A percentile compares a stretch with the other conserved stretches of the same genome.
Evolutionary conservation across 495 filamentous ascomycete genomes (phyloP).

Genomic region (Letharia lupina): DNA sequence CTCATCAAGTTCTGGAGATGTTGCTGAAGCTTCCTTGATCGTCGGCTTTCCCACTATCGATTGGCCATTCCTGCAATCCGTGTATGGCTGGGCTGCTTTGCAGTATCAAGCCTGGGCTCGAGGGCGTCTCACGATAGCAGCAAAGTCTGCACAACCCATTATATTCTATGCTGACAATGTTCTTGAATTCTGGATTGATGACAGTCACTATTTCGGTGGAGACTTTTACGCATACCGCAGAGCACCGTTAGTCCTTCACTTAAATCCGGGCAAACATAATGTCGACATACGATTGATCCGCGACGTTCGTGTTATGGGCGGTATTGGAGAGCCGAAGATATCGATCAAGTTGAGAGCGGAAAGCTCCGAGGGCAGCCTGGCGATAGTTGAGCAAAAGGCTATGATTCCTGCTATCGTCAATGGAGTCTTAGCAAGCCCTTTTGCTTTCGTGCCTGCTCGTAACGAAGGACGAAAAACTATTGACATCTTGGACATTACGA

Average conservation of each 20-base stretch:
- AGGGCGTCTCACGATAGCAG: conserved; percentile 37
- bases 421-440: conserved; percentile 36
- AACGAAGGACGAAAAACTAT: conserved; percentile 36
- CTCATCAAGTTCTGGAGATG: conserved; percentile 17
- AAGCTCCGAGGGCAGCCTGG: conserved; percentile 27
- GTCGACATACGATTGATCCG: conserved; percentile 47
- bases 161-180: conserved; percentile 37
- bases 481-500: conserved; percentile 30
- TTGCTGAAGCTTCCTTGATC: conserved; percentile 31
- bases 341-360: conserved; percentile 31
- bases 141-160: conserved; percentile 26
- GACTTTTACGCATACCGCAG: conserved; percentile 46
- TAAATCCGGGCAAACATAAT: conserved; percentile 42
- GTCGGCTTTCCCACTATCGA: conserved; percentile 42
- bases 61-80: conserved; percentile 42
- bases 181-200: conserved; percentile 47
- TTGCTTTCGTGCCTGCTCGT: conserved; percentile 41
- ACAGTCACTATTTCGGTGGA: conserved; percentile 45
- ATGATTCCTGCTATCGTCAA: conserved; percentile 44
- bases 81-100: conserved; percentile 53
- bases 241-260: conserved; percentile 41
- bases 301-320: conserved; percentile 48
- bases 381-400: conserved; percentile 30
- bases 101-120: conserved; percentile 55
- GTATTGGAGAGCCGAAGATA: conserved; percentile 36